Conservation (phyloP, 1,284 basidiomycete genomes). For the Meripilus lineatus region DNA sequence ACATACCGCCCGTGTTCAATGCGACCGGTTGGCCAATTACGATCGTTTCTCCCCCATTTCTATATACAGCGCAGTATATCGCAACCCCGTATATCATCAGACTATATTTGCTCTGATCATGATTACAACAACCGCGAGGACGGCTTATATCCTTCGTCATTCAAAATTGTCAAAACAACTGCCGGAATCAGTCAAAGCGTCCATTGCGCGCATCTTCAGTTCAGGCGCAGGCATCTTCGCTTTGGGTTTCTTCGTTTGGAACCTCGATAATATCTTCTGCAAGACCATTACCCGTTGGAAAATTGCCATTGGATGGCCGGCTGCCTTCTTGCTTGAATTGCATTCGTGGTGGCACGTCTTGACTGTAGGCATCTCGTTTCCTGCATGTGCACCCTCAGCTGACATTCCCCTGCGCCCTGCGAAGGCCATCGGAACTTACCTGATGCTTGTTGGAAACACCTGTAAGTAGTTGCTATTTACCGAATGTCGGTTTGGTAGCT, state of each 20-base stretch:
- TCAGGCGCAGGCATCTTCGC: conserved; percentile 46
- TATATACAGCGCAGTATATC: conserved; percentile 42
- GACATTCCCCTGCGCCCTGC: background rate
- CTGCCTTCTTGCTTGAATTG: conserved; percentile 62
- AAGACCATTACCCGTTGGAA: conserved; percentile 50
- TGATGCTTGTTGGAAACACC: conserved; percentile 55
- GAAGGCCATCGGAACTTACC: conserved; percentile 54
- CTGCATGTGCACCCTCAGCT: no score
- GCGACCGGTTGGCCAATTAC: background rate
- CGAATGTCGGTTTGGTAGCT: background rate
- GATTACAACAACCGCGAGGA: conserved; percentile 39
- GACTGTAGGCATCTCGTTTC: conserved; percentile 36
- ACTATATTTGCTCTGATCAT: conserved; percentile 53
- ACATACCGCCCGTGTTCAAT: background rate
- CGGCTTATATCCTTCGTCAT: conserved; percentile 43
- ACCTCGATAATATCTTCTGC: conserved; percentile 68
- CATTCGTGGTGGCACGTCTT: conserved; percentile 73
- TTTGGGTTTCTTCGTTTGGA: conserved; percentile 63
- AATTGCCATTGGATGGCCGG: conserved; percentile 51
- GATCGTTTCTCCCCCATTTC: background rate
- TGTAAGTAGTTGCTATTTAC: conserved; percentile 36
- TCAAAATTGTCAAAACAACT: conserved; percentile 38
- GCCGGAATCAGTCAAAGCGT: conserved; percentile 35
- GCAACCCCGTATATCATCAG: conserved; percentile 68
- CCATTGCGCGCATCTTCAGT: conserved; percentile 39